Conservation (phyloP, 108 stramenopile genomes). For the Discostella stelligeroides region DNA sequence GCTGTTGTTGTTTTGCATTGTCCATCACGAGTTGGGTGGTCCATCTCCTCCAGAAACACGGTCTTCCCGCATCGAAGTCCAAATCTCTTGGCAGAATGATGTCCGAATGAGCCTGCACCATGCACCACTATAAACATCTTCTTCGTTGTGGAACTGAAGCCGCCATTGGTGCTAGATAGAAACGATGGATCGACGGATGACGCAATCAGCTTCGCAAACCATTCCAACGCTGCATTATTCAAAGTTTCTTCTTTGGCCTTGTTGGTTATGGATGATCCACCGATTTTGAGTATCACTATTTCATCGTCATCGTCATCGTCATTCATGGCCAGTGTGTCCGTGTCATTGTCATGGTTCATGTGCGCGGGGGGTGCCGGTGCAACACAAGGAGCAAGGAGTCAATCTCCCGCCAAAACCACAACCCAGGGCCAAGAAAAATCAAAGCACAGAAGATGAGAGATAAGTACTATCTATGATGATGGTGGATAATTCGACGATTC, state of each 20-base stretch:
- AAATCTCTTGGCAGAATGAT: conserved; percentile 72
- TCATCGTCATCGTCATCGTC: conserved; percentile 16
- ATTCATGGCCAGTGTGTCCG: too few relatives aligned
- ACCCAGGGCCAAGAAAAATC: too few relatives aligned
- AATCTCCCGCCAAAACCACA: too few relatives aligned
- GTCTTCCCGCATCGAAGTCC: conserved; percentile 57
- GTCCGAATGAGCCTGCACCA: conserved; percentile 87
- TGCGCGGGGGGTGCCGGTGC: too few relatives aligned
- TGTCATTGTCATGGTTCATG: too few relatives aligned
- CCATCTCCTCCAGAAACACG: conserved; percentile 29
- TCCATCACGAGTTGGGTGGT: background rate
- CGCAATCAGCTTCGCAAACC: conserved; percentile 61
- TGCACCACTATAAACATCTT: conserved; percentile 62
- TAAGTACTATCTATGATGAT: too few relatives aligned
- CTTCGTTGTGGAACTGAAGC: background rate
- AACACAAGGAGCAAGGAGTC: too few relatives aligned
- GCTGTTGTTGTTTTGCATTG: background rate
- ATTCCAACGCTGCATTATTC: conserved; percentile 53
- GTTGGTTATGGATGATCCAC: conserved; percentile 81
- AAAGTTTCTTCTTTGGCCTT: conserved; percentile 66
- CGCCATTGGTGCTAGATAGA: background rate
- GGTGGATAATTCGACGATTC: too few relatives aligned
- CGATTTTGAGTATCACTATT: conserved; percentile 71
- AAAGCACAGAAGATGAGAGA: too few relatives aligned
- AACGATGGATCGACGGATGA: conserved; percentile 27